These are phyloP conservation scores for Diddensiella santjacobensis DNA, from an alignment of 805 yeast genomes.

Conservation along the genomic window DNA sequence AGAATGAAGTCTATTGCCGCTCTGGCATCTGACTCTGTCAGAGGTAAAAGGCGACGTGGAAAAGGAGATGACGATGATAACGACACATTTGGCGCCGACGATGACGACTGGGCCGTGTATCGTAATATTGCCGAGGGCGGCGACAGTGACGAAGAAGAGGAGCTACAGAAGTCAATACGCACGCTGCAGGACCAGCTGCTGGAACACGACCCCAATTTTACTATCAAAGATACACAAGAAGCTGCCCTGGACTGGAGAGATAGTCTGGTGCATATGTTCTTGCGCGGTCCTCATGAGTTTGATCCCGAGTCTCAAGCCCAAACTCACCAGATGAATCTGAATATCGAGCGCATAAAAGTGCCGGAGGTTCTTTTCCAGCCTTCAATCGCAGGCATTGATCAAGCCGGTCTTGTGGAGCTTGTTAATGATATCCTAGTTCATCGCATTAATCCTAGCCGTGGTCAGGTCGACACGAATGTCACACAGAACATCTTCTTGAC, in stretches of 20 bases:
- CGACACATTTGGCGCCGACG: slow-evolving; percentile 92
- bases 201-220: slow-evolving; percentile 80
- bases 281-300: slow-evolving; percentile 86
- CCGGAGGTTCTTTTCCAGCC: slow-evolving; percentile 95
- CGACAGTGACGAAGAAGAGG: slow-evolving; percentile 78
- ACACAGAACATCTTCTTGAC: slow-evolving; percentile 68
- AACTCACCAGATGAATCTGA: slow-evolving; percentile 85
- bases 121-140: slow-evolving; percentile 73
- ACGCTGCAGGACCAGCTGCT: slow-evolving; percentile 68
- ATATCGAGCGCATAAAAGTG: slow-evolving; percentile 84
- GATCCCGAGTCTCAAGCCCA: slow-evolving; percentile 80
- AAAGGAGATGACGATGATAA: slow-evolving; percentile 77
- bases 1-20: slow-evolving; percentile 90
- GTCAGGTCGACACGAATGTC: slow-evolving; percentile 46
- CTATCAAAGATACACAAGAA: slow-evolving; percentile 66
- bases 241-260: slow-evolving; percentile 84
- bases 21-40: slow-evolving; percentile 61
- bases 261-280: slow-evolving; percentile 72
- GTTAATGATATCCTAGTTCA: slow-evolving; percentile 61
- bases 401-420: slow-evolving; percentile 86
- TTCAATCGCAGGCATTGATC: slow-evolving; percentile 89
- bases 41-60: slow-evolving; percentile 26
- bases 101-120: slow-evolving; percentile 92
- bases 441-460: slow-evolving; percentile 42
- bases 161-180: slow-evolving; percentile 43